Evolutionary conservation across 2,329 filamentous ascomycete species (phyloP).

Genomic region (Venturia pyrina): DNA sequence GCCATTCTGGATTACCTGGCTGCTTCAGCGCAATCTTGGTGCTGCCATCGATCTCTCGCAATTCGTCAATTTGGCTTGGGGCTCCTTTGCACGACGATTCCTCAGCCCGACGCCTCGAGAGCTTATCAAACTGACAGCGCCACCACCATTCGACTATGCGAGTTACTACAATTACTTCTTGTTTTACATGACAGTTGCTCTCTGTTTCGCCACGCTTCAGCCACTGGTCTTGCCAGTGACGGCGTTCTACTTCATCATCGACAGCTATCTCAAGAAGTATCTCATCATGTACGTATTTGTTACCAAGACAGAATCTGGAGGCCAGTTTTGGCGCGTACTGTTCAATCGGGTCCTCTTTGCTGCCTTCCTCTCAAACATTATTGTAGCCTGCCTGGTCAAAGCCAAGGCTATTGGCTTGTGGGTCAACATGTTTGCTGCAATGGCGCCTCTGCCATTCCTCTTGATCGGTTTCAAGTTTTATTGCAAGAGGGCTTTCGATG

Average conservation of each 20-base stretch:
- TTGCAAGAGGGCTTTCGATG: slow-evolving; percentile 66
- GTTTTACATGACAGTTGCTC: slow-evolving; percentile 81
- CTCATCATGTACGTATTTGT: slow-evolving; percentile 65
- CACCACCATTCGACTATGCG: slow-evolving; percentile 87
- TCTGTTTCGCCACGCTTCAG: slow-evolving; percentile 77
- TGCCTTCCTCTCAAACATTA: slow-evolving; percentile 64
- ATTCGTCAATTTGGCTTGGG: slow-evolving; percentile 71
- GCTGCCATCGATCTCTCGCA: slow-evolving; percentile 92
- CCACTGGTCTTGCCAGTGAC: slow-evolving; percentile 79
- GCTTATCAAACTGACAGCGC: slow-evolving; percentile 85
- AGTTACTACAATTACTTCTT: slow-evolving; percentile 98
- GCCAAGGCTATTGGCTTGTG: slow-evolving; percentile 43
- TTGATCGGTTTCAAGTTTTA: slow-evolving; percentile 80
- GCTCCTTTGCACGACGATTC: slow-evolving; percentile 77
- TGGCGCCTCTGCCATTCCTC: slow-evolving; percentile 67
- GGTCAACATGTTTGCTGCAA: slow-evolving; percentile 53
- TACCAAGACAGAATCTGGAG: slow-evolving; percentile 93
- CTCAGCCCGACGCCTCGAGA: slow-evolving; percentile 80
- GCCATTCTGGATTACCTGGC: slow-evolving; percentile 88
- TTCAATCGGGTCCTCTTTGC: slow-evolving; percentile 91
- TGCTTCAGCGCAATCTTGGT: slow-evolving; percentile 85
- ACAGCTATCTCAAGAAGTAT: slow-evolving; percentile 91
- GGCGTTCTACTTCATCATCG: slow-evolving; percentile 79
- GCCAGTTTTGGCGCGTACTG: slow-evolving; percentile 80
- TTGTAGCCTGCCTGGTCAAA: slow-evolving; percentile 68